Base-by-base conservation (phyloP, 2,329 filamentous ascomycete species). In the Cercospora sp. region DNA sequence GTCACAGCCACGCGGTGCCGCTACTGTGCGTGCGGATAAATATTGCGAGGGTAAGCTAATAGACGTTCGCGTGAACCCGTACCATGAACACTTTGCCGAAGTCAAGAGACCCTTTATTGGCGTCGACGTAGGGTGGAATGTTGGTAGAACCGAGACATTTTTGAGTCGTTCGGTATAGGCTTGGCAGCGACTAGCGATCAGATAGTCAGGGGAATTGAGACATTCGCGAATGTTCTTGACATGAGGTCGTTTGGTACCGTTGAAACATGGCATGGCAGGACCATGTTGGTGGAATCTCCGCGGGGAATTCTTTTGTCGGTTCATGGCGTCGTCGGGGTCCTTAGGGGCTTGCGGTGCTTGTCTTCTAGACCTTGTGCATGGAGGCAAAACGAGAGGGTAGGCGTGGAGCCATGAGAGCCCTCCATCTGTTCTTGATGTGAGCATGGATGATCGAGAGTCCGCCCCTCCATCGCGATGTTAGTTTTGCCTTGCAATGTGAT, bases 141-240 rank as follows among this genome's bases (percentile, higher is more conserved):
- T 20, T 59, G 55, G 55, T 59, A 59, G 55, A 20, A n/a, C 55
- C 55, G 55, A 59, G 55, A 59, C 55, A 59, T 59, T 59, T 8
- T 23, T 59, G 28, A 20, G 30, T 59, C n/a, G 31, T 18, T 59
- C 28, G 28, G 55, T 6, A n/a, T 13, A 13, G n/a, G 4, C 31
- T 58, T 58, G 55, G 30, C 30, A 4, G 36, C 5, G 7, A n/a
- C 16, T 13, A 20, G 26, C 16, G 30, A 36, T 16, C 18, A 18
- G n/a, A 3, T 33, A 59, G 55, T 55, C 48, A 55, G 48, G 48
- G 16, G 48, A 28, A 26, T 28, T 55, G 48, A 55, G 23, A 55
- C 48, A 55, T 23, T 26, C 48, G 48, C 16, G 48, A 16, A 26
- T 8, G 12, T 28, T 53, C 48, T 26, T 53, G 20, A 13, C 9